Base-by-base conservation (phyloP, 192 early-diverging fungal genomes). In the Dispira parvispora region DNA sequence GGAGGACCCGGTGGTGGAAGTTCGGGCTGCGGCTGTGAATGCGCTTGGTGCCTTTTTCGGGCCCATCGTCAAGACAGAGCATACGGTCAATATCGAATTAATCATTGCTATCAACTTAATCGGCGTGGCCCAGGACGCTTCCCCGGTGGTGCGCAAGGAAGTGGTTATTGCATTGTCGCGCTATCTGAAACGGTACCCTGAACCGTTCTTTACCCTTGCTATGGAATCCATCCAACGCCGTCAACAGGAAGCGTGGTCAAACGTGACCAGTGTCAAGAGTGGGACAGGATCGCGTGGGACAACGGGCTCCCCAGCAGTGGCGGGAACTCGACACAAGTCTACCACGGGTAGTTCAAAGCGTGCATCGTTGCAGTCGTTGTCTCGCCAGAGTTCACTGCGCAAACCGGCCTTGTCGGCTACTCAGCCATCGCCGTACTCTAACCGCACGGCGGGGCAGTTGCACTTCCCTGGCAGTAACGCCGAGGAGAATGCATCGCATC, bases 101-200 rank as follows among this genome's bases (percentile, higher is more conserved):
- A 82, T 81, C 43, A 78, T 91, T 46, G 80, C 78, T 10, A 79
- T 83, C 27, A 75, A 77, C 47, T 69, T 86, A 0, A 63, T 92
- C 32, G 69, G 74, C 32, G 75, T 75, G 9, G 77, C 79, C 44
- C 69, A 81, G 26, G 91, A 94, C 71, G 87, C 82, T 21, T 85
- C 85, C 9, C 87, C 89, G 2, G 73, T 90, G 53, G 91, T 94
- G 2, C 78, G 91, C 49, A 79, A 79, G 65, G 89, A 94, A 65
- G 72, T 91, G 43, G 85, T 90, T 26, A 74, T 81, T 54, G 73
- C 81, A 20, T 64, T 94, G 18, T 88, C 87, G 1, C 69, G 75
- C 45, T 73, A 88, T 61, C 83, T 88, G 1, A 62, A 77, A 53
- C 70, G 80, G 38, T 80, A 85, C 43, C 49, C 66, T 13, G 69